These are phyloP conservation scores for Diplodia intermedia DNA, from an alignment of 2,329 filamentous ascomycete genomes.

Conservation along the genomic window DNA sequence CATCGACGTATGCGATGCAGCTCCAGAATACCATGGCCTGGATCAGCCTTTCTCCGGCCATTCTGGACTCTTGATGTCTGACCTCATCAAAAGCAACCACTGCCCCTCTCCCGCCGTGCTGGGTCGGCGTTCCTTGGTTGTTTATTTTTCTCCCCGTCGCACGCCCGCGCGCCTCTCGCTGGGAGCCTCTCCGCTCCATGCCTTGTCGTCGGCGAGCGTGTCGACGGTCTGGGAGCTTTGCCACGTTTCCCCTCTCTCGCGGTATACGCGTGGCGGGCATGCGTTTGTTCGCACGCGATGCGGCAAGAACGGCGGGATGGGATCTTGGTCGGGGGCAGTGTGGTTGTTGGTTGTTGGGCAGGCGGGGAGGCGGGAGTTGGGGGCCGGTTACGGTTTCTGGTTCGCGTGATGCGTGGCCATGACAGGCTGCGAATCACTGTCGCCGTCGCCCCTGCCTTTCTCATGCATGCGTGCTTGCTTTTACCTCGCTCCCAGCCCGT, in stretches of 20 bases:
- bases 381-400: background rate
- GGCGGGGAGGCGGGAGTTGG: background rate
- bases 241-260: background rate
- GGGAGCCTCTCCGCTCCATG: no score
- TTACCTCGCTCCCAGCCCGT: background rate
- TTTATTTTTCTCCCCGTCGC: no score
- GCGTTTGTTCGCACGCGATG: background rate
- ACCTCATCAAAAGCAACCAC: background rate
- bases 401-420: background rate
- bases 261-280: background rate
- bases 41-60: background rate
- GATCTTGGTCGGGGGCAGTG: background rate
- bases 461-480: background rate
- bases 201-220: no score
- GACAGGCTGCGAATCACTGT: background rate
- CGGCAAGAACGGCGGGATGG: background rate
- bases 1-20: constrained; percentile 12
- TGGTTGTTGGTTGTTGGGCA: no score
- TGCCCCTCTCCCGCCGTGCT: no score
- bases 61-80: background rate
- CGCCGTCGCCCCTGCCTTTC: background rate
- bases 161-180: no score
- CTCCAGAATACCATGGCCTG: background rate
- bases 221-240: no score
- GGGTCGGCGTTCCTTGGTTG: background rate